Base-by-base conservation (phyloP, 2,329 filamentous ascomycete genomes). In the Sphaerulina musiva region DNA sequence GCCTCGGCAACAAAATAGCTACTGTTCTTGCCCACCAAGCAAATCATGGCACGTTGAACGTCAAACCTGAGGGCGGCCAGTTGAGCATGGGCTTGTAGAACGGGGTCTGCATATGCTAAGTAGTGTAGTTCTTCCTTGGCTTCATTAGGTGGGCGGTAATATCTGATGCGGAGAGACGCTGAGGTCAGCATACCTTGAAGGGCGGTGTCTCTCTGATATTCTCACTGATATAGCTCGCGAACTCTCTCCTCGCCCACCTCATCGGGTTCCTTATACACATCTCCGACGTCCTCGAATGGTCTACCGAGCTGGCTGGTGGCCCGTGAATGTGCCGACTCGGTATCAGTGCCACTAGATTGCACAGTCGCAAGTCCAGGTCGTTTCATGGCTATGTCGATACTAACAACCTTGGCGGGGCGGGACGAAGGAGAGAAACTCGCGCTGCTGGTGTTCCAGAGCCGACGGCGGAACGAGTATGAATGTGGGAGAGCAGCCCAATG, bases 1-100 rank as follows among this genome's bases (percentile, higher is more conserved):
- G 75, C 74, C 60, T 80, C 77, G 39, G 77, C 77, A 45, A 80
- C 71, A 52, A 80, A 74, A 51, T 76, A 78, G 64, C 79, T 76
- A 11, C 68, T 72, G 9, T 69, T 66, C 2, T 69, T 66, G 61
- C 78, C 77, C 54, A 80, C 75, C 23, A 80, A 66, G 50, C 76
- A 77, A 10, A 80, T 72, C 70, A 80, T 76, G 14, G 71, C 73
- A 36, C 78, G 73, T 58, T 75, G 72, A 39, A 73, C 72, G 32
- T 74, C 70, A 39, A 79, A 69, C 0, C 77, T 69, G 57, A 77
- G 72, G 12, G 77, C 70, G 38, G 74, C 76, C 26, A 81, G 68
- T 62, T 81, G 78, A 12, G 77, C 69, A 57, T 74, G 72, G 9
- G 73, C 71, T 5, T 73, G 72, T 17, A 78, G 69, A 26, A 72